Conservation (phyloP, 306 rosid species). For the Sesbania bispinosa region DNA sequence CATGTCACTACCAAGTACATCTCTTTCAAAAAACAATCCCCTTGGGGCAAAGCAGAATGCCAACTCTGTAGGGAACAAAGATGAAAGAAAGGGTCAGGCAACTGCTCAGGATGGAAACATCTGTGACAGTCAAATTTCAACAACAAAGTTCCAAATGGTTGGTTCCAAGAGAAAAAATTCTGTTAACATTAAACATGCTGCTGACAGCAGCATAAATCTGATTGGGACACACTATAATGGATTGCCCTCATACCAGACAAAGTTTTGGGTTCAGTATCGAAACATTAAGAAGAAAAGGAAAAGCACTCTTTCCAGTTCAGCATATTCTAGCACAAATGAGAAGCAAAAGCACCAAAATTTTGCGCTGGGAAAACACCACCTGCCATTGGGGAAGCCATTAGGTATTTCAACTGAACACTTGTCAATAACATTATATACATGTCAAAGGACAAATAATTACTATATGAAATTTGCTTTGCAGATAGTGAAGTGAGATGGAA, state of each 20-base stretch:
- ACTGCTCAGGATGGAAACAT: conserved; percentile 32
- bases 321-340: conserved; percentile 28
- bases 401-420: conserved; percentile 41
- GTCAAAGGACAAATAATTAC: not conserved
- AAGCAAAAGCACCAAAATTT: conserved; percentile 22
- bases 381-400: conserved; percentile 24
- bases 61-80: conserved; percentile 12
- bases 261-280: conserved; percentile 34
- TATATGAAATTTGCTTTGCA: conserved; percentile 32
- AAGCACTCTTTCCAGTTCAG: conserved; percentile 17
- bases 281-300: conserved; percentile 46
- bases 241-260: conserved; percentile 33
- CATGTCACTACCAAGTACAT: conserved; percentile 21
- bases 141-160: conserved; percentile 10
- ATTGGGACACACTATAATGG: conserved; percentile 37
- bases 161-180: conserved; percentile 36
- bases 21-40: conserved; percentile 17
- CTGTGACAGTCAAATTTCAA: conserved; percentile 28
- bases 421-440: conserved; percentile 8
- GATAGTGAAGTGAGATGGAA: too few species aligned
- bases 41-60: conserved; percentile 21
- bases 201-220: conserved; percentile 34
- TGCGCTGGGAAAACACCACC: conserved; percentile 26
- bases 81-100: conserved; percentile 24
- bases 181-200: conserved; percentile 17